Evolutionary conservation across 306 rosid species (phyloP).

Genomic region (Sesbania bispinosa): DNA sequence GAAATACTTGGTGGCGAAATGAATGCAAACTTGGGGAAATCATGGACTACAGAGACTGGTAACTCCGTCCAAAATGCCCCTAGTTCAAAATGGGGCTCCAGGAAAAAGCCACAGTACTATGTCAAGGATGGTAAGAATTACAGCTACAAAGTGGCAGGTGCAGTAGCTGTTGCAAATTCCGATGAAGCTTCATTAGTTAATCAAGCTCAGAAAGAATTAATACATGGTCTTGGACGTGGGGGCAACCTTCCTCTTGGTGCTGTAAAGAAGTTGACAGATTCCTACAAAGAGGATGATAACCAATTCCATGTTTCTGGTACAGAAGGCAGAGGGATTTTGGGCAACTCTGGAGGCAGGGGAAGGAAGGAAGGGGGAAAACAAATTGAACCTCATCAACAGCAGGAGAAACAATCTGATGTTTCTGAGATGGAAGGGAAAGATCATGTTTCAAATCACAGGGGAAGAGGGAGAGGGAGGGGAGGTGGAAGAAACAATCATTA

Average conservation of each 20-base stretch:
- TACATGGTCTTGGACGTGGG: constrained; percentile 94
- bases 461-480: constrained; percentile 65
- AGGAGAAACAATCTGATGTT: constrained; percentile 39
- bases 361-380: constrained; percentile 41
- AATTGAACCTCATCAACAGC: constrained; percentile 29
- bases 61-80: constrained; percentile 43
- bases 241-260: constrained; percentile 96
- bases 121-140: constrained; percentile 98
- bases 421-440: constrained; percentile 39
- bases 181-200: constrained; percentile 67
- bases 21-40: constrained; percentile 35
- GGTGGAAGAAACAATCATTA: constrained; percentile 61
- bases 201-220: constrained; percentile 63
- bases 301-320: constrained; percentile 39
- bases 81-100: constrained; percentile 87
- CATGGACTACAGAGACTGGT: constrained; percentile 43
- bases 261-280: constrained; percentile 61
- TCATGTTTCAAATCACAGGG: constrained; percentile 35
- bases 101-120: constrained; percentile 76
- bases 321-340: constrained; percentile 42
- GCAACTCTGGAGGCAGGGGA: constrained; percentile 43
- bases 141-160: constrained; percentile 93
- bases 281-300: constrained; percentile 41
- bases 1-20: constrained; percentile 42
- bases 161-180: constrained; percentile 80